These are phyloP conservation scores for Filobasidium uniguttulatum DNA, from an alignment of 1,284 basidiomycete species.

Conservation along the genomic window DNA sequence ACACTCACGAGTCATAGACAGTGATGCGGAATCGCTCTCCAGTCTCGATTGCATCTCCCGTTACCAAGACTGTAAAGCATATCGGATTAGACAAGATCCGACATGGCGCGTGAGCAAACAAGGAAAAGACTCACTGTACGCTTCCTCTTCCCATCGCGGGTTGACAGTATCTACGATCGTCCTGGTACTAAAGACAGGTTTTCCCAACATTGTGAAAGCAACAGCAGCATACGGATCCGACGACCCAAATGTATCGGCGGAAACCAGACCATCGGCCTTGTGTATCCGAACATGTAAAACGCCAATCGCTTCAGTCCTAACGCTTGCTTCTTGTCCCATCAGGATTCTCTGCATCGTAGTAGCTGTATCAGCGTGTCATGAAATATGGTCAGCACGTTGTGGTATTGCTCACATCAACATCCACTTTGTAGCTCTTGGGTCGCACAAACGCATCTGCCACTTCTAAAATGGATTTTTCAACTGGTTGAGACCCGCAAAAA, in stretches of 20 bases:
- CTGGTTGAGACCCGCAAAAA: too few species aligned
- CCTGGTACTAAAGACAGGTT: constrained; percentile 33
- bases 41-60: constrained; percentile 28
- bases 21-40: constrained; percentile 31
- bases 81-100: constrained; percentile 1
- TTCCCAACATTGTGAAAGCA: constrained; percentile 31
- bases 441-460: constrained; percentile 33
- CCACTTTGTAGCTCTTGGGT: constrained; percentile 32
- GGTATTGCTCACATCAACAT: constrained; percentile 25
- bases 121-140: constrained; percentile 22
- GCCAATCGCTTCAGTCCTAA: constrained; percentile 29
- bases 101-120: neutral
- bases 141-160: constrained; percentile 35
- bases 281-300: constrained; percentile 34
- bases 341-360: constrained; percentile 25
- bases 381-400: neutral
- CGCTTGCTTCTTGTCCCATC: constrained; percentile 26
- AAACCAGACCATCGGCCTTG: constrained; percentile 25
- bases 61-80: constrained; percentile 30
- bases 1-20: constrained; percentile 3
- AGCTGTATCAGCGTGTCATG: too few species aligned
- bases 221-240: constrained; percentile 36
- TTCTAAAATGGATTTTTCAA: constrained; percentile 24
- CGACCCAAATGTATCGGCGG: constrained; percentile 31
- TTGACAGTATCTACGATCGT: constrained; percentile 30